Conservation (phyloP, 352 stramenopile species). For the Phytopythium litorale region DNA sequence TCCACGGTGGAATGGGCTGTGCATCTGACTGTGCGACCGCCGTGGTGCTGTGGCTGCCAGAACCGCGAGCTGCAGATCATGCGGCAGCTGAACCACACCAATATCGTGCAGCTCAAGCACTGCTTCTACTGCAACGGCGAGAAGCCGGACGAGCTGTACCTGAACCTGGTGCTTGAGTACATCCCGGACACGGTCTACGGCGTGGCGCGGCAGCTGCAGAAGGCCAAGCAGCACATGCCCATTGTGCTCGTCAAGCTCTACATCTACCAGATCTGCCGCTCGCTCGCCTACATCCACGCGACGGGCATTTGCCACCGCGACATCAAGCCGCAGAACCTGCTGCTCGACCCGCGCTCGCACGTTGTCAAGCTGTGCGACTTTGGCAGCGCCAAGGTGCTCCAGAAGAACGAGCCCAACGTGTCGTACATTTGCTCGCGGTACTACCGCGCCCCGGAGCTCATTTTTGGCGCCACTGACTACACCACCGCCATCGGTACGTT, state of each 20-base stretch:
- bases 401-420: slow-evolving; percentile 98
- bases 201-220: slow-evolving; percentile 95
- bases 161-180: slow-evolving; percentile 99
- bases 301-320: slow-evolving; percentile 98
- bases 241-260: slow-evolving; percentile 99
- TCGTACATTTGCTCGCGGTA: slow-evolving; percentile 99
- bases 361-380: slow-evolving; percentile 99
- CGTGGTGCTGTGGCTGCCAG: slow-evolving; percentile 18
- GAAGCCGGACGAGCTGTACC: slow-evolving; percentile 96
- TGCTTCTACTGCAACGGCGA: slow-evolving; percentile 98
- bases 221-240: slow-evolving; percentile 96
- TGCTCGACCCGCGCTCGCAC: slow-evolving; percentile 96
- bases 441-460: slow-evolving; percentile 99
- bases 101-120: slow-evolving; percentile 99
- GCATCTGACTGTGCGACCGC: not conserved
- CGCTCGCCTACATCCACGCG: slow-evolving; percentile 97
- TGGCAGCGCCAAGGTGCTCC: slow-evolving; percentile 94
- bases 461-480: slow-evolving; percentile 99
- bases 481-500: slow-evolving; percentile 94
- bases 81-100: slow-evolving; percentile 97
- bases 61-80: slow-evolving; percentile 99
- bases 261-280: slow-evolving; percentile 98
- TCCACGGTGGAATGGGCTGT: not conserved
- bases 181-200: slow-evolving; percentile 99
- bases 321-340: slow-evolving; percentile 99